Conservation (phyloP, 139 green algal genomes). For the Dunaliella primolecta region DNA sequence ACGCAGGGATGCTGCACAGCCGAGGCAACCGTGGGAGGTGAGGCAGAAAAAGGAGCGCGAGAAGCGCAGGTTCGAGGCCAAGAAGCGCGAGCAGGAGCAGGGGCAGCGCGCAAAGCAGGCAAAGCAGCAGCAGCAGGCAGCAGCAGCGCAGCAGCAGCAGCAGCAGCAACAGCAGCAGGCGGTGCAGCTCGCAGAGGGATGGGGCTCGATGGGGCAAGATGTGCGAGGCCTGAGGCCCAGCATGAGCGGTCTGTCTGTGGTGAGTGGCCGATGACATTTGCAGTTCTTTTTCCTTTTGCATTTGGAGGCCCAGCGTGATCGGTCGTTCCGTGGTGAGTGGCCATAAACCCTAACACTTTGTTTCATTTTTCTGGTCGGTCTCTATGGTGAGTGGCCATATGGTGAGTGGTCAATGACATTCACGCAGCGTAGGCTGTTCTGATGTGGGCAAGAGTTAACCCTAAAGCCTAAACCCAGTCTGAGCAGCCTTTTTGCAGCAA, state of each 20-base stretch:
- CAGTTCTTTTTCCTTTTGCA: no score
- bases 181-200: neutral
- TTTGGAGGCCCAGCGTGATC: no score
- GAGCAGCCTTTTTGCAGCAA: no score
- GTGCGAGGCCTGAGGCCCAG: neutral
- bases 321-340: no score
- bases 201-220: neutral
- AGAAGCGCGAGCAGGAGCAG: neutral
- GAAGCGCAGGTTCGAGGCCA: neutral
- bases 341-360: no score
- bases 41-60: neutral
- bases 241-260: neutral
- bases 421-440: no score
- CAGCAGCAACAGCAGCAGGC: neutral
- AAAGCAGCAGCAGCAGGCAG: constrained; percentile 17
- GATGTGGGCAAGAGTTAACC: no score
- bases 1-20: neutral
- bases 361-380: no score
- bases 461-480: no score
- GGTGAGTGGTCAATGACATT: no score
- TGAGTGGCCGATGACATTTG: no score
- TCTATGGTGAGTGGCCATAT: no score
- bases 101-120: constrained; percentile 20
- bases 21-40: neutral
- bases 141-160: constrained; percentile 16